Conservation (phyloP, 208 protist genomes). For the Trichomonas gallinae region DNA sequence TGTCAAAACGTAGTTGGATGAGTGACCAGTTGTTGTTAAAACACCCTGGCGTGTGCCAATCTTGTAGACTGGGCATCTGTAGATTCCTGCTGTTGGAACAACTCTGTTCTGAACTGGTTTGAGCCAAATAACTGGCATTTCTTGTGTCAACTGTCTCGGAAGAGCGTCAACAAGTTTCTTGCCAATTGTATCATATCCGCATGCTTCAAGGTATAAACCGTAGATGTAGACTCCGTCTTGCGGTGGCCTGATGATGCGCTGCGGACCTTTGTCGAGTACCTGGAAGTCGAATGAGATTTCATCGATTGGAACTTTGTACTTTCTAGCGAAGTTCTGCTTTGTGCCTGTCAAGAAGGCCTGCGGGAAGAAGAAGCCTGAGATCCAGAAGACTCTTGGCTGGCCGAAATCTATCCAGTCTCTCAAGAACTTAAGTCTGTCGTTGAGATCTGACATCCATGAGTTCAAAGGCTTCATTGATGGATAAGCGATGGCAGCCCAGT, state of each 20-base stretch:
- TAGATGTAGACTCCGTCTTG: slow-evolving; percentile 43
- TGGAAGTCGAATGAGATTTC: slow-evolving; percentile 38
- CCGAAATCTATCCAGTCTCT: slow-evolving; percentile 43
- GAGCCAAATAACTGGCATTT: slow-evolving; percentile 50
- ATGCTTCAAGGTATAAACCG: slow-evolving; percentile 44
- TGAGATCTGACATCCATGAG: slow-evolving; percentile 47
- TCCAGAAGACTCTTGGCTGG: slow-evolving; percentile 45
- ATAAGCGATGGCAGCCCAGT: slow-evolving; percentile 73
- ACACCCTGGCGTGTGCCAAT: slow-evolving; percentile 55
- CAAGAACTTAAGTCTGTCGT: slow-evolving; percentile 45
- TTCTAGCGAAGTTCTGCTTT: slow-evolving; percentile 41
- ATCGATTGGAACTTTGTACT: slow-evolving; percentile 43
- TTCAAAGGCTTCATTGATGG: slow-evolving; percentile 84
- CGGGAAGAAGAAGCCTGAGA: slow-evolving; percentile 85
- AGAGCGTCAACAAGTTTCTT: slow-evolving; percentile 26
- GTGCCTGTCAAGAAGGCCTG: slow-evolving; percentile 61
- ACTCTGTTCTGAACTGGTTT: slow-evolving; percentile 27
- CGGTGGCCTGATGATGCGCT: neutral
- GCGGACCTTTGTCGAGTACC: slow-evolving; percentile 24
- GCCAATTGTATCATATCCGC: slow-evolving; percentile 27
- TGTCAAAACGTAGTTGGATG: slow-evolving; percentile 85
- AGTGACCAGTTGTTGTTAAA: slow-evolving; percentile 85
- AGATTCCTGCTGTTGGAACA: slow-evolving; percentile 33
- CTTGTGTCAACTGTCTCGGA: slow-evolving; percentile 34
- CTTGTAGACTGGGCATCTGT: slow-evolving; percentile 55